Conservation (phyloP, 495 filamentous ascomycete genomes). For the Hypoxylon rickii region DNA sequence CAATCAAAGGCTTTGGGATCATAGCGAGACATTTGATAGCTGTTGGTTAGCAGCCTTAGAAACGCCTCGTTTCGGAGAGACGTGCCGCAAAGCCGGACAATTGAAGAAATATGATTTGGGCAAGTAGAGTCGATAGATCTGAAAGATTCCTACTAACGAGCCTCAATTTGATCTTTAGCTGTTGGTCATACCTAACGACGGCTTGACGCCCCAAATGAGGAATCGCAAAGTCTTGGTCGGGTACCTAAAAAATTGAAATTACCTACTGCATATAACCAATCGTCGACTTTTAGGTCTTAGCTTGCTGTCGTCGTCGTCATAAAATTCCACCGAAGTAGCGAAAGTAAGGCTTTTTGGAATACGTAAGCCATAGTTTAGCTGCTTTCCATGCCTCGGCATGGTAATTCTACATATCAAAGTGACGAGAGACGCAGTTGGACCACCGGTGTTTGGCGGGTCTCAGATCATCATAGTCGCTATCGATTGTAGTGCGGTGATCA, state of each 20-base stretch:
- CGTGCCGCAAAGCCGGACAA: constrained; percentile 28
- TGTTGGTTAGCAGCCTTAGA: constrained; percentile 8
- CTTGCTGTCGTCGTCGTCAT: constrained; percentile 4
- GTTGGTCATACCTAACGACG: constrained; percentile 5
- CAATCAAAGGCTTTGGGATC: constrained; percentile 3
- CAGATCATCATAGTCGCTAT: constrained; percentile 14
- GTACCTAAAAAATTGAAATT: too few species aligned
- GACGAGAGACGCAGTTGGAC: background rate
- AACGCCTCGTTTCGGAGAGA: constrained; percentile 16
- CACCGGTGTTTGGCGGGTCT: background rate
- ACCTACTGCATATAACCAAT: too few species aligned
- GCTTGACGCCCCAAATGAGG: constrained; percentile 25
- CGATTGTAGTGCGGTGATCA: constrained; percentile 1
- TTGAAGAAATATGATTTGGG: constrained; percentile 12
- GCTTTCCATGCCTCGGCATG: constrained; percentile 4
- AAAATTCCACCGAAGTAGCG: constrained; percentile 7
- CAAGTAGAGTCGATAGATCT: background rate
- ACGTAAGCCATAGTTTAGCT: too few species aligned
- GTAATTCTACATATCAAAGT: background rate
- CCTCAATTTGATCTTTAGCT: constrained; percentile 15
- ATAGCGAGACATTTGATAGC: constrained; percentile 5
- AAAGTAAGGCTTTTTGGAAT: too few species aligned
- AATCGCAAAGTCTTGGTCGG: constrained; percentile 14
- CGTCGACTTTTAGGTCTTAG: too few species aligned
- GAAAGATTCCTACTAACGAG: constrained; percentile 4